Percentiles rank a stretch among this genome's conserved stretches.
phyloP scores from a whole-genome alignment of 208 protist species.

The Crithidia brevicula region DNA sequence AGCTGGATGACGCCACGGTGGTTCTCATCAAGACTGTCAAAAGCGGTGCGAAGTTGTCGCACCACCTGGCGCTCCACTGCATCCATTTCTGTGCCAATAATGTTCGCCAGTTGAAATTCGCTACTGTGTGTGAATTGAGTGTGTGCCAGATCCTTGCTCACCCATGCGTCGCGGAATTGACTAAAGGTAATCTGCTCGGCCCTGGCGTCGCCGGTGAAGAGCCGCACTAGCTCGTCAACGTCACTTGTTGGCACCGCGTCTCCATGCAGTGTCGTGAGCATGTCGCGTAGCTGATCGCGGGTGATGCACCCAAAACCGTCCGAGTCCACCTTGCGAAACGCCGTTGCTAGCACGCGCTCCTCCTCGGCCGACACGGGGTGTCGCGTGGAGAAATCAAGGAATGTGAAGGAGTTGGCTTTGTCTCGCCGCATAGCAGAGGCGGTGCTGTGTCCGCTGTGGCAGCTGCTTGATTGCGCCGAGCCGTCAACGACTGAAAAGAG shows the following conservation, averaged over 20 bases:
- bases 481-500: neutral
- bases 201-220: slow-evolving; percentile 73
- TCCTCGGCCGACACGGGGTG: slow-evolving; percentile 67
- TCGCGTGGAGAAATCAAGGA: slow-evolving; percentile 70
- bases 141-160: slow-evolving; percentile 78
- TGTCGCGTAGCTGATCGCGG: slow-evolving; percentile 85
- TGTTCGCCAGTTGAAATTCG: slow-evolving; percentile 85
- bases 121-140: slow-evolving; percentile 53
- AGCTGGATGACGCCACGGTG: slow-evolving; percentile 81
- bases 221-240: slow-evolving; percentile 71
- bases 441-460: neutral
- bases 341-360: slow-evolving; percentile 65
- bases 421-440: neutral
- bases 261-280: slow-evolving; percentile 78
- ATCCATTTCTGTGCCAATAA: slow-evolving; percentile 78
- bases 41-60: slow-evolving; percentile 79
- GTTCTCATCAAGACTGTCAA: slow-evolving; percentile 86
- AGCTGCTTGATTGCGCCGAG: slow-evolving; percentile 2
- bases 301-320: slow-evolving; percentile 84
- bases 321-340: slow-evolving; percentile 81
- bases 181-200: slow-evolving; percentile 69
- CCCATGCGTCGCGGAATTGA: slow-evolving; percentile 89
- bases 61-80: slow-evolving; percentile 78
- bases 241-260: slow-evolving; percentile 56
- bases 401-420: slow-evolving; percentile 26